phyloP scores from a whole-genome alignment of 495 filamentous ascomycete species.

The Stereocaulon alpinum region DNA sequence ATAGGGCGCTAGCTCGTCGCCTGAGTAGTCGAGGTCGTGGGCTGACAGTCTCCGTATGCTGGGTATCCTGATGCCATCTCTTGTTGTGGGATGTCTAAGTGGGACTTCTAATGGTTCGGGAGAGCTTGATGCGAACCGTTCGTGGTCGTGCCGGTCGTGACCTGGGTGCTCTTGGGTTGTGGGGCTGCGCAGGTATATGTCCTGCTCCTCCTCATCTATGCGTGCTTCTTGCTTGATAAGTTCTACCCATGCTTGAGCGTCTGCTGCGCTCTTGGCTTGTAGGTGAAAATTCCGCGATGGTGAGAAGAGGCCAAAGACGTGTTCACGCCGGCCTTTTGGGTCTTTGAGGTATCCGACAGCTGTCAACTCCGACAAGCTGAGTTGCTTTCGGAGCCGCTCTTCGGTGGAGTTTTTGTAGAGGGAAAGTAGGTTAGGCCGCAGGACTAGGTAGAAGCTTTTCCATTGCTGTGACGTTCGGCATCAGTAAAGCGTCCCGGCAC shows the following conservation, averaged over 20 bases:
- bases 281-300: conserved; percentile 86
- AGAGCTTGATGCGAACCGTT: conserved; percentile 47
- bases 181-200: conserved; percentile 60
- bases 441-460: conserved; percentile 82
- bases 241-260: conserved; percentile 80
- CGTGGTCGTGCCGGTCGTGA: conserved; percentile 22
- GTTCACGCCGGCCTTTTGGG: conserved; percentile 64
- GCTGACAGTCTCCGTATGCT: conserved; percentile 33
- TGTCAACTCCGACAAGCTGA: conserved; percentile 81
- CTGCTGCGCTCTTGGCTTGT: conserved; percentile 57
- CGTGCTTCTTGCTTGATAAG: conserved; percentile 69
- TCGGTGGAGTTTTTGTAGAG: conserved; percentile 91
- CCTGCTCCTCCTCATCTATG: conserved; percentile 76
- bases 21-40: conserved; percentile 67
- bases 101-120: conserved; percentile 43
- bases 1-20: conserved; percentile 74
- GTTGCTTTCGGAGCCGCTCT: conserved; percentile 75
- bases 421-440: conserved; percentile 86
- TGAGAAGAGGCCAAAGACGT: conserved; percentile 90
- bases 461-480: conserved; percentile 43
- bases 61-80: conserved; percentile 29
- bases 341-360: conserved; percentile 83
- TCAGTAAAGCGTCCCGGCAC: not conserved
- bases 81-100: conserved; percentile 16
- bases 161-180: conserved; percentile 26